Percentiles rank a stretch among this genome's conserved stretches.
These are phyloP conservation scores for Acmispon strigosus DNA, from an alignment of 306 rosid genomes.

Conservation along the genomic window DNA sequence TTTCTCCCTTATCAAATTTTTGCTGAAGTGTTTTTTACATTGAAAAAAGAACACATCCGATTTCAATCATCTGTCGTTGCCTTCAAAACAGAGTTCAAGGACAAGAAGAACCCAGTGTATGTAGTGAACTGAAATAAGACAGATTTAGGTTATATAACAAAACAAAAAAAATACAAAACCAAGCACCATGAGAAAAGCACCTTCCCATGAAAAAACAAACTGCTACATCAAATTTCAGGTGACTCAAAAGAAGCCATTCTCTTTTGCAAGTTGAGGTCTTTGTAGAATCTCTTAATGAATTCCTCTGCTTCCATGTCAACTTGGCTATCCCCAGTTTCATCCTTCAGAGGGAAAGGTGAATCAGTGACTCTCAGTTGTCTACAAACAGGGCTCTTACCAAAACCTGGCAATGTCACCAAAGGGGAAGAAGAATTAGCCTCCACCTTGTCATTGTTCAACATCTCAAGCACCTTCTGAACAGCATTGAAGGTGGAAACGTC, in stretches of 20 bases:
- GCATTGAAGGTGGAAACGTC: constrained; percentile 45
- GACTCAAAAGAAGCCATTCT: constrained; percentile 41
- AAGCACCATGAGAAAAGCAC: background rate
- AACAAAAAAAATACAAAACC: background rate
- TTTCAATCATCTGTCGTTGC: background rate
- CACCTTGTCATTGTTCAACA: constrained; percentile 27
- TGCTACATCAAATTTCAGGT: constrained; percentile 26
- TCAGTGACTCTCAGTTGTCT: constrained; percentile 76
- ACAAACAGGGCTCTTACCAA: constrained; percentile 68
- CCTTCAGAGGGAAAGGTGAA: constrained; percentile 71
- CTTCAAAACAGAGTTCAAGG: background rate
- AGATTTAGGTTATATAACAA: background rate
- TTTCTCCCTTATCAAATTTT: background rate
- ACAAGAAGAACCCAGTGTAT: background rate
- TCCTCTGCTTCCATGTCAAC: constrained; percentile 77
- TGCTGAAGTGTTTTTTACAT: background rate
- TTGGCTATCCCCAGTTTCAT: constrained; percentile 45
- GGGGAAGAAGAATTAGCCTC: constrained; percentile 43
- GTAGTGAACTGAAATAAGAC: constrained; percentile 9
- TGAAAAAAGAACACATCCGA: background rate
- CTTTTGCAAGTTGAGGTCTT: constrained; percentile 48
- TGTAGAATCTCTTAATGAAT: constrained; percentile 69
- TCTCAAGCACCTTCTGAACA: constrained; percentile 59
- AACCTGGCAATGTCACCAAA: constrained; percentile 53
- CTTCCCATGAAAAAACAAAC: background rate